Conservation (phyloP, 2,329 filamentous ascomycete species). For the Chaetomium sp. region DNA sequence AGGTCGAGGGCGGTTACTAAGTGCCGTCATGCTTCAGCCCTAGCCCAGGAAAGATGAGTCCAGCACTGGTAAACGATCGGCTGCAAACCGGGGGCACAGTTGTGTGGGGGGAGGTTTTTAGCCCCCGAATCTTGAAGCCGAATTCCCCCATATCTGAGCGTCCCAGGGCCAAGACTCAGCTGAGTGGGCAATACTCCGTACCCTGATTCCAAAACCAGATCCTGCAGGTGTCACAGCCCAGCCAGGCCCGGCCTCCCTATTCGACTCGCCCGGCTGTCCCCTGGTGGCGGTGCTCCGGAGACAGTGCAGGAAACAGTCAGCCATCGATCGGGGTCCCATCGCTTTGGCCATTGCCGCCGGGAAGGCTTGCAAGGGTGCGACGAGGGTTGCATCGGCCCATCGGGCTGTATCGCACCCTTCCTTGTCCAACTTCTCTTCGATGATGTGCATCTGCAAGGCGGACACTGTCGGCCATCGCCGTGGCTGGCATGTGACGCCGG, state of each 20-base stretch:
- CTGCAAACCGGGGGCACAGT: background rate
- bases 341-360: background rate
- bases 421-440: too few relatives aligned
- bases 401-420: too few relatives aligned
- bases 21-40: background rate
- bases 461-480: background rate
- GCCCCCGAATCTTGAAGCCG: background rate
- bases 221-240: background rate
- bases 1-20: background rate
- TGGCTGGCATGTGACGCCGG: background rate
- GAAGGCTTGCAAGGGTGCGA: background rate
- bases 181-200: background rate
- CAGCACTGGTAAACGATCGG: background rate
- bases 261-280: background rate
- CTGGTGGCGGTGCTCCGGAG: conserved; percentile 1
- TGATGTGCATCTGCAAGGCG: background rate
- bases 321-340: background rate
- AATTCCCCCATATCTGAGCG: background rate
- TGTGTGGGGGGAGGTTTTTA: background rate
- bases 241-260: background rate
- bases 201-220: background rate
- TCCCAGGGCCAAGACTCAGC: background rate
- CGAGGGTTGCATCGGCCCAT: too few relatives aligned
- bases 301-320: background rate
- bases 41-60: background rate